Conservation (phyloP, 805 yeast species). For the Kazachstania africana region DNA sequence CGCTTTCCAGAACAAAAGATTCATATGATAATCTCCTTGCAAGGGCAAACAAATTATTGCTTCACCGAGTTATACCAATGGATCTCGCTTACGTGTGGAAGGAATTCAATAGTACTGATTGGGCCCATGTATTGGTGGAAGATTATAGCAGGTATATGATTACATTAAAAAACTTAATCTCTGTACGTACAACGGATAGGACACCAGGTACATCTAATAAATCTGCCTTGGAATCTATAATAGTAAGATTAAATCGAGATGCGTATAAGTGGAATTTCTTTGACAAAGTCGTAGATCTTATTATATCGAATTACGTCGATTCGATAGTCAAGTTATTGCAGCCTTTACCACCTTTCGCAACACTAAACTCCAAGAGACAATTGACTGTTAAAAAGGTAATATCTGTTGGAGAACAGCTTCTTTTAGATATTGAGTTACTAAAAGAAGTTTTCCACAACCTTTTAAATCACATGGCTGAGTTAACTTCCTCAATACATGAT, state of each 20-base stretch:
- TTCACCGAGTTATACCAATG: conserved; percentile 40
- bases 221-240: conserved; percentile 26
- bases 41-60: conserved; percentile 41
- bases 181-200: not conserved
- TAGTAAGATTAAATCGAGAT: conserved; percentile 54
- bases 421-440: conserved; percentile 57
- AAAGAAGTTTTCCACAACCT: conserved; percentile 36
- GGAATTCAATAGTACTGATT: conserved; percentile 66
- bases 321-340: conserved; percentile 44
- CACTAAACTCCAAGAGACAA: conserved; percentile 7
- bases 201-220: conserved; percentile 28
- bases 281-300: conserved; percentile 61
- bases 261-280: conserved; percentile 61
- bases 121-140: conserved; percentile 56
- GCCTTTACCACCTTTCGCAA: conserved; percentile 52
- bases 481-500: conserved; percentile 6
- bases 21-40: conserved; percentile 47
- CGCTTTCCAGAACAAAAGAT: conserved; percentile 46
- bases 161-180: conserved; percentile 34
- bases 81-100: conserved; percentile 70
- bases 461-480: conserved; percentile 12
- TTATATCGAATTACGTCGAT: conserved; percentile 43
- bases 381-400: conserved; percentile 19
- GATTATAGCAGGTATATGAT: conserved; percentile 62
- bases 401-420: conserved; percentile 62